Base-by-base conservation (phyloP, 75 land plant genomes). In the Pinus taeda region DNA sequence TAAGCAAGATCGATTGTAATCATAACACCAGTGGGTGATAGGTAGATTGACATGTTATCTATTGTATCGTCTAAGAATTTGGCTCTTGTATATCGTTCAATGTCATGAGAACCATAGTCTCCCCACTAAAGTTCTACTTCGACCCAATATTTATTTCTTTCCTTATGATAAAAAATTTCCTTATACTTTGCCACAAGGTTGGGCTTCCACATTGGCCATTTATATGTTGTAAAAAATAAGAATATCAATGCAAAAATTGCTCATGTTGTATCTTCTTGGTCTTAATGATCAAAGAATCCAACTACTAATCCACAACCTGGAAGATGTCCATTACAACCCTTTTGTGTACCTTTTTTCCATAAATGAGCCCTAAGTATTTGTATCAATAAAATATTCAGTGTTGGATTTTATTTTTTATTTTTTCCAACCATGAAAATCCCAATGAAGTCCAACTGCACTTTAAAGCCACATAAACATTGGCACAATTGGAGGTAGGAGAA, bases 281-380 rank as follows among this genome's bases (percentile, higher is more conserved):
- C 77, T 94, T 98, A 90, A 97, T 97, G 80, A 94, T 98, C 79
- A 97, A 75, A 37, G 99, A 98, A 86, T 97, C 99, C 82, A 97
- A 79, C 85, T 94, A 98, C 73, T 97, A 98, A 77, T 97, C 98
- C 60, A 97, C 81, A 64, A 97, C 98, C 81, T 97, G 98, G 77
- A 98, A 97, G 55, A 97, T 92, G 87, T 97, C 99, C 99, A 97
- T 97, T 36, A 94, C 99, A 67, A 97, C 95, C 88, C 98, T 97
- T 80, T 97, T 95, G 79, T 94, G 99, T 15, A 97, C 82, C 78
- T 97, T 97, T 26, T 83, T 97, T 95, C 99, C 99, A 97, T 79
- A 97, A 79, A 83, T 97, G 98, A 22, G 98, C 98, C 67, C 99
- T 83, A 81, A 97, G 95, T 67, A 97, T 97, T 85, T 97, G 98